phyloP scores from a whole-genome alignment of 176 grass and related monocot species.

The Aegilops longissima region DNA sequence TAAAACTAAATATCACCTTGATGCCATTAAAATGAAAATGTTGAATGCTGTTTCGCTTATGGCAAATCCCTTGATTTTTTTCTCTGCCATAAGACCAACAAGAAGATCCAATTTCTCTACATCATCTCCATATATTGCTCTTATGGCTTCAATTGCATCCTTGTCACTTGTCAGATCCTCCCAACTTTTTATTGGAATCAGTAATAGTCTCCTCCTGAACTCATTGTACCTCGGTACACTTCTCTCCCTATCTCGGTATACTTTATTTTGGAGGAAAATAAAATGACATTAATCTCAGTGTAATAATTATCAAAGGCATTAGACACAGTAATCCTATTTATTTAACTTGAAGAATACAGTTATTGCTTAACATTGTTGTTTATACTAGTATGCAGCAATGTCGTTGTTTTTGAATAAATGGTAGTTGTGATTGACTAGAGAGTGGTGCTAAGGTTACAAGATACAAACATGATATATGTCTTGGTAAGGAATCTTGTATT shows the following conservation, averaged over 20 bases:
- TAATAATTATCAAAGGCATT: constrained; percentile 24
- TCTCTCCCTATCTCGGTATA: constrained; percentile 62
- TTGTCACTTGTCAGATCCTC: constrained; percentile 57
- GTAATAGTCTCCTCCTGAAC: constrained; percentile 39
- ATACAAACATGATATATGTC: constrained; percentile 15
- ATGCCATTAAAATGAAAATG: constrained; percentile 61
- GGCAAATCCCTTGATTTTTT: constrained; percentile 67
- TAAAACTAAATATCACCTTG: constrained; percentile 48
- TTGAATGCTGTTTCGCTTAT: constrained; percentile 70
- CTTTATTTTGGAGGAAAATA: constrained; percentile 29
- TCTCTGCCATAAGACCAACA: constrained; percentile 51
- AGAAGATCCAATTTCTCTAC: constrained; percentile 8
- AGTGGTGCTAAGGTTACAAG: background rate
- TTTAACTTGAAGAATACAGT: constrained; percentile 11
- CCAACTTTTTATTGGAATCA: constrained; percentile 57
- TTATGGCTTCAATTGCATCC: constrained; percentile 42
- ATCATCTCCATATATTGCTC: constrained; percentile 54
- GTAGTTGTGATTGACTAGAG: constrained; percentile 2
- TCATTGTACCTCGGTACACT: constrained; percentile 58
- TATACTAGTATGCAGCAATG: constrained; percentile 22
- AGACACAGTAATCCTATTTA: constrained; percentile 21
- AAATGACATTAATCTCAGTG: constrained; percentile 18
- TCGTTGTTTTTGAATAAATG: constrained; percentile 13
- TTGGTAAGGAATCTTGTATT: constrained; percentile 19
- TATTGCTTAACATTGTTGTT: constrained; percentile 26